These are phyloP conservation scores for Synchytrium microbalum DNA, from an alignment of 371 early-diverging fungal species.

Conservation along the genomic window DNA sequence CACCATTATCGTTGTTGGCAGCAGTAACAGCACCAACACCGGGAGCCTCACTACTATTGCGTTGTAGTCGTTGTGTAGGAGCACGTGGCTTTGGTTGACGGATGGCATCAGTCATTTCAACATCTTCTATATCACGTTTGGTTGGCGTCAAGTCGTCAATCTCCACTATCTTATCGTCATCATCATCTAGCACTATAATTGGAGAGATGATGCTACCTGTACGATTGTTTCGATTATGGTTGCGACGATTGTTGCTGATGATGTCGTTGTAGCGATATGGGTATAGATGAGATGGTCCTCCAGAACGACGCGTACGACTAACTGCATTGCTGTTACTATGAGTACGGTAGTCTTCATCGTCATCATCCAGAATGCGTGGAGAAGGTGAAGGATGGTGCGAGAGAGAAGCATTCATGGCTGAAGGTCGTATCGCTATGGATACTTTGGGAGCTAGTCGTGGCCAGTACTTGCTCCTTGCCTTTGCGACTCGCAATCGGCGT, in stretches of 20 bases:
- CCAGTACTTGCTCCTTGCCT: too few species aligned
- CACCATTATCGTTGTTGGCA: background rate
- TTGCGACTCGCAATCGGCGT: background rate
- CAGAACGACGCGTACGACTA: too few species aligned
- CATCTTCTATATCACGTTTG: too few species aligned
- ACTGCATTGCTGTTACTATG: background rate
- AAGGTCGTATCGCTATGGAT: background rate
- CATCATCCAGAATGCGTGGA: background rate
- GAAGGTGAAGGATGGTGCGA: background rate
- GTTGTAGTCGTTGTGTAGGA: too few species aligned
- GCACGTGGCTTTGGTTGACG: too few species aligned
- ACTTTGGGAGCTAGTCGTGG: background rate
- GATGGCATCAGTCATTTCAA: too few species aligned
- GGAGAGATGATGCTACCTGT: background rate
- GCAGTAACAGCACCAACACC: background rate
- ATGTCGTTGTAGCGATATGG: background rate
- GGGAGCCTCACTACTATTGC: background rate
- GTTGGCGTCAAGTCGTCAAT: background rate
- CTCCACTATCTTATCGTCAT: background rate
- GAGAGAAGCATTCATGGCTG: background rate
- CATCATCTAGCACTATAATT: background rate
- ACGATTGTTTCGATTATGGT: background rate
- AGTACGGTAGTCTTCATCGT: background rate
- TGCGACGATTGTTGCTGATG: background rate
- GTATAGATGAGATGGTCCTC: background rate